Evolutionary conservation across 495 filamentous ascomycete genomes (phyloP), one percentile per base, ranked within the genome.

Genomic region (Corynascus novoguineensis): DNA sequence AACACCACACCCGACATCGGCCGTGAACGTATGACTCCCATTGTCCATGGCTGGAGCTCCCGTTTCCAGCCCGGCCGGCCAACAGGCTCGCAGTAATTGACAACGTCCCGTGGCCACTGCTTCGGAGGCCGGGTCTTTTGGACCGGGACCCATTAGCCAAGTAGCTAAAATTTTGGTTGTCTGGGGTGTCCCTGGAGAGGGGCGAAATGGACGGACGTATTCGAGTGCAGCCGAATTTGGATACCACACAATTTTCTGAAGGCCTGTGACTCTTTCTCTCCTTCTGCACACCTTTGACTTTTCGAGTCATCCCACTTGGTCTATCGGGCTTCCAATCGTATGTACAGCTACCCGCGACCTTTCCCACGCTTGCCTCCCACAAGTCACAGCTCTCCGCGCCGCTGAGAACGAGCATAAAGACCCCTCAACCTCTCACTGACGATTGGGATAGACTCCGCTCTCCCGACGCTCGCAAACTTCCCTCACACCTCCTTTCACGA

Each of bases 191-290:
- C 27, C 46, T 27, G 47, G 59, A n/a, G n/a, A n/a, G n/a, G 50
- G 56, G 55, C 56, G 44, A 58, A 53, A 55, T 50, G 38, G 37
- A n/a, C 54, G 55, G 35, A 55, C 58, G 65, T 66, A 57, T 68
- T n/a, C 58, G 60, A 65, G 49, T 59, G 56, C 44, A 45, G 54
- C 65, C 63, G 61, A 65, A 62, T 66, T 62, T 65, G 64, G 62
- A 61, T 57, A 58, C 59, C 61, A 67, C 62, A 68, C 54, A 60
- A 63, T 65, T 70, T 68, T 60, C 46, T 29, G 52, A 28, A 58
- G 60, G 50, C 55, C 53, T 69, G 65, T 70, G 67, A 70, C 67
- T 71, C 64, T 65, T 68, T 53, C 21, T 57, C 63, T 61, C 41
- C 56, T 58, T 64, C 27, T 58, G 50, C 55, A 57, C 62, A 59